Evolutionary conservation across 441 rosid genomes (phyloP).

Genomic region (Pelargonium myrrhifolium): DNA sequence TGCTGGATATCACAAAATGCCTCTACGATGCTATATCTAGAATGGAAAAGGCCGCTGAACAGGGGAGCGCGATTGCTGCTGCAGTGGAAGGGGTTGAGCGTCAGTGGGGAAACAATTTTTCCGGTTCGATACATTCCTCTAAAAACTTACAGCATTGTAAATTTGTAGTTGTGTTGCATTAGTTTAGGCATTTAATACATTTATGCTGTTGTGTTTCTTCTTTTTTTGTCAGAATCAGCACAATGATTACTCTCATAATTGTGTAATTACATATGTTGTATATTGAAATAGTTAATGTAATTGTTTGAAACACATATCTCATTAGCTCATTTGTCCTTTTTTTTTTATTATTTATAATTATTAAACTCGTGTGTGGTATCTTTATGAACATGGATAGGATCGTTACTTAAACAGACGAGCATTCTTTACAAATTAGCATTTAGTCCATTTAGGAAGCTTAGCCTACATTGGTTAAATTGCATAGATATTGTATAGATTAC

Average conservation of each 20-base stretch:
- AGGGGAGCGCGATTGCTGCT: slow-evolving; percentile 97
- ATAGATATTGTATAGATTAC: not conserved
- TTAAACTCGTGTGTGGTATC: no score
- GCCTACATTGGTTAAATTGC: not conserved
- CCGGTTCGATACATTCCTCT: slow-evolving; percentile 24
- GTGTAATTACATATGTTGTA: no score
- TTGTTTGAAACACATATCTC: no score
- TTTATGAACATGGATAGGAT: no score
- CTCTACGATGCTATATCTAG: slow-evolving; percentile 81
- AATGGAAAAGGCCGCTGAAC: slow-evolving; percentile 97
- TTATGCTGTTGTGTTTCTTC: no score
- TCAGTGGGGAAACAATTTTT: slow-evolving; percentile 48
- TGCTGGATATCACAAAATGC: slow-evolving; percentile 92
- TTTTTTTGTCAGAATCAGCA: no score
- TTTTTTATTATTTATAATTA: no score
- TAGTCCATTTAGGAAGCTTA: not conserved
- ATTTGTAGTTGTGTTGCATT: no score
- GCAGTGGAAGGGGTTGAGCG: slow-evolving; percentile 98
- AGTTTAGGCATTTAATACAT: no score
- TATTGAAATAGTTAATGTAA: no score
- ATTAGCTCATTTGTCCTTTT: no score
- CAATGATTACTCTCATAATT: no score
- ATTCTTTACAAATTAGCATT: not conserved
- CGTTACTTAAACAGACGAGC: not conserved
- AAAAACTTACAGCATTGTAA: not conserved